phyloP scores from a whole-genome alignment of 225 moss, liverwort and hornwort species.

The Polytrichum formosum region DNA sequence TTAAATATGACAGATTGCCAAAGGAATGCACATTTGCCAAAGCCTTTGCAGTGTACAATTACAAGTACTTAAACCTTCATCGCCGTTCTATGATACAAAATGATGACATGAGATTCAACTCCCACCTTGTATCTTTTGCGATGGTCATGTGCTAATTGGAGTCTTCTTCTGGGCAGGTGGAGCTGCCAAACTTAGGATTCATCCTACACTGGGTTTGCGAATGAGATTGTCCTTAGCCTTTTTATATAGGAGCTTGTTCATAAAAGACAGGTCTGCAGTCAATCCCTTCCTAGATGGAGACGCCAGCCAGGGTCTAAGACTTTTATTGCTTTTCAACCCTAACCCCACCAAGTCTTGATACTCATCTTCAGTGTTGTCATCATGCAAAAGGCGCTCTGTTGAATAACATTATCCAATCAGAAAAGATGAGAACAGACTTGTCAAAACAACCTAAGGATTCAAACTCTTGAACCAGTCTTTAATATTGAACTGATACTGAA shows the following conservation, averaged over 20 bases:
- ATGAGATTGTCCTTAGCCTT: constrained; percentile 4
- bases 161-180: neutral
- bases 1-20: too few relatives aligned
- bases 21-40: too few relatives aligned
- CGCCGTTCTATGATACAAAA: neutral
- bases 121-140: neutral
- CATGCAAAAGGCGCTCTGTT: constrained; percentile 9
- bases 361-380: constrained; percentile 10
- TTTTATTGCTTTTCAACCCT: neutral
- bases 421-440: neutral
- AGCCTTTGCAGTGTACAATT: too few relatives aligned
- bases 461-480: neutral
- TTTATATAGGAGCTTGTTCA: constrained; percentile 13
- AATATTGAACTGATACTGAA: too few relatives aligned
- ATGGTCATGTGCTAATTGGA: neutral
- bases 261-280: constrained; percentile 11
- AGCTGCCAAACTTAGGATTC: neutral
- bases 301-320: neutral
- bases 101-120: neutral
- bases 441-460: neutral
- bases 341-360: constrained; percentile 13
- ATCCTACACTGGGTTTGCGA: neutral
- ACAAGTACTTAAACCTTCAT: too few relatives aligned
- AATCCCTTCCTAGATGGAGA: constrained; percentile 2
- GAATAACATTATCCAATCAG: neutral